Base-by-base conservation (phyloP, 805 yeast genomes). In the Danielia oregonensis region DNA sequence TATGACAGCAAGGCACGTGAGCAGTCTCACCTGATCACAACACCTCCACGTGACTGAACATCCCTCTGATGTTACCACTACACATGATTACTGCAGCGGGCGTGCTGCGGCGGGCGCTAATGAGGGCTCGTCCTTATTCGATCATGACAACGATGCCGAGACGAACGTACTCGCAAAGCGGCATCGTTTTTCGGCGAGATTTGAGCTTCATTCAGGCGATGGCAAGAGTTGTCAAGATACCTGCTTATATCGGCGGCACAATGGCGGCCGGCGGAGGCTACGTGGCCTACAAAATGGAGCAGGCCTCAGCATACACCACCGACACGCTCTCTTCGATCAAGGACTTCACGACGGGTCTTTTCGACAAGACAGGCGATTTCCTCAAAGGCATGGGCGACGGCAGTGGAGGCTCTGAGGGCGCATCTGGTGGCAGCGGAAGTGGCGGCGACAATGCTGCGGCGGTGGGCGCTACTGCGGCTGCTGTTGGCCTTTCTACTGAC, bases 211-310 rank as follows among this genome's bases (percentile, higher is more conserved):
- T 59, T 16, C 79, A 74, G 52, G 57, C 79, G 0, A 61, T 82
- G 4, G 73, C 74, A 1, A 74, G 73, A 35, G 69, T 73, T 1
- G 66, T 76, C 1, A 75, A 73, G 43, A 57, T 82, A 2, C 96
- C 97, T 0, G 91, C 87, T 0, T 82, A 82, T 42, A 64, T 88
- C 0, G 97, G 97, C 2, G 89, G 95, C 6, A 88, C 95, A 0
- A 60, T 88, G 23, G 96, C 95, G 2, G 97, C 97, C 8, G 96
- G 95, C 6, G 95, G 96, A 0, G 82, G 95, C 2, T 93, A 88
- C 54, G 80, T 91, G 31, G 87, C 89, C 13, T 89, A 89, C 58
- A 91, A 93, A 57, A 84, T 89, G 7, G 94, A 88, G 34, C 94
- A 91, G 58, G 95, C 95, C 1, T 71, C 86, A 0, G 68, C 57